Evolutionary conservation across 2,329 filamentous ascomycete genomes (phyloP).

Genomic region (Fusarium beomiforme): DNA sequence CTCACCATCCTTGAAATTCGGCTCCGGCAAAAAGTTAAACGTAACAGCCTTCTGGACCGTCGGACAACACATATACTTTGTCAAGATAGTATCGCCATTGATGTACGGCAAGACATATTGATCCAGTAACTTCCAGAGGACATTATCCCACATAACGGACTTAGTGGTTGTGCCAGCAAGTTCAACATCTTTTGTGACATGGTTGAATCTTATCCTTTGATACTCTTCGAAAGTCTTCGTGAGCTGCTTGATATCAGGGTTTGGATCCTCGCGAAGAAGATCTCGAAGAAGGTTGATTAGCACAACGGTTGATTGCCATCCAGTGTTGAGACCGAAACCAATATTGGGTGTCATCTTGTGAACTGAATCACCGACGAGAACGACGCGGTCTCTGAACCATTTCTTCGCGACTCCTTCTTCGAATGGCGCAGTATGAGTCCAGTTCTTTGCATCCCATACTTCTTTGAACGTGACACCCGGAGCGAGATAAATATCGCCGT

Average conservation of each 20-base stretch:
- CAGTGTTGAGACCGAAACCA: constrained; percentile 31
- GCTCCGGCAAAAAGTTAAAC: constrained; percentile 25
- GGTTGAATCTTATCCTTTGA: not conserved
- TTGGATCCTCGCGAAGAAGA: not conserved
- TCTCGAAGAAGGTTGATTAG: constrained; percentile 17
- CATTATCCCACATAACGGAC: constrained; percentile 26
- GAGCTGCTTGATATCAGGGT: not conserved
- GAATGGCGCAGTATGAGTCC: constrained; percentile 10
- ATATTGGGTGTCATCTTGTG: constrained; percentile 38
- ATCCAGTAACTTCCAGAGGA: constrained; percentile 17
- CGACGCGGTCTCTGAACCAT: constrained; percentile 28
- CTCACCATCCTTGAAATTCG: constrained; percentile 8
- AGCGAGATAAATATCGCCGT: not conserved
- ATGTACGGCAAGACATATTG: constrained; percentile 25
- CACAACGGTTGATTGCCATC: constrained; percentile 25
- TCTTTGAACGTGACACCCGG: constrained; percentile 5
- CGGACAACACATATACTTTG: constrained; percentile 26
- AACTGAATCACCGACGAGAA: constrained; percentile 26
- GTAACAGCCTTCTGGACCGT: constrained; percentile 21
- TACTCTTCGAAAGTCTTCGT: constrained; percentile 14
- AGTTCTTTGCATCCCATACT: constrained; percentile 12
- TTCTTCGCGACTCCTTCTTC: constrained; percentile 30
- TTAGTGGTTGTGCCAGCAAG: constrained; percentile 18
- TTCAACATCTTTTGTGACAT: constrained; percentile 12
- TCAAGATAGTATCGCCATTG: constrained; percentile 23